Base-by-base conservation (phyloP, 2,329 filamentous ascomycete genomes). In the Alternaria viburni region DNA sequence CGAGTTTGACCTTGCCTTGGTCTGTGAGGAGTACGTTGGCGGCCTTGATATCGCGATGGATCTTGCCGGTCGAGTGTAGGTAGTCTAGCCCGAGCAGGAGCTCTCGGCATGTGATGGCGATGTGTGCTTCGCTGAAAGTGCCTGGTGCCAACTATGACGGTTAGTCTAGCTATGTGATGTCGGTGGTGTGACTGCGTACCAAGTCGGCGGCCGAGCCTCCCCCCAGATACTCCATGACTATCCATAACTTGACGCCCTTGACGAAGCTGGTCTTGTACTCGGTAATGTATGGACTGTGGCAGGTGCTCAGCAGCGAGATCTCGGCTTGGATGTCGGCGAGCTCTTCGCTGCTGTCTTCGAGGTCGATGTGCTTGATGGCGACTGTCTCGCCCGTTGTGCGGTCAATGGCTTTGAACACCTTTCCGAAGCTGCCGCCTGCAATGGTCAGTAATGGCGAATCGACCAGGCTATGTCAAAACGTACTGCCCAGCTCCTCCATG, bases 281-380 rank as follows among this genome's bases (percentile, higher is more conserved):
- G 15, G 96, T 98, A 71, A 99, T 93, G 80, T 91, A 96, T 51
- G 92, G 91, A 78, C 94, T 97, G 70, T 92, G 91, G 83, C 96
- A 99, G 57, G 96, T 97, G 81, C 94, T 96, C 65, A 99, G 86
- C 32, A 99, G 91, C 3, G 93, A 91, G 71, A 99, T 98, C 79
- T 99, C 96, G 77, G 97, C 93, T 75, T 99, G 95, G 62, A 99
- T 98, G 78, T 99, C 96, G 80, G 94, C 91, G 63, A 99, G 97
- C 78, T 99, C 96, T 83, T 99, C 96, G 81, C 97, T 95, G 84
- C 93, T 98, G 62, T 95, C 97, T 83, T 99, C 96, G 77, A 99
- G 92, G 80, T 99, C 96, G 80, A 99, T 98, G 85, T 97, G 93
- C 82, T 99, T 99, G 81, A 99, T 96, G 30, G 96, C 96, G 57